Percentiles rank a stretch among this genome's conserved stretches.
phyloP scores from a whole-genome alignment of 179 eudicot genomes.

The Vitellaria paradoxa region DNA sequence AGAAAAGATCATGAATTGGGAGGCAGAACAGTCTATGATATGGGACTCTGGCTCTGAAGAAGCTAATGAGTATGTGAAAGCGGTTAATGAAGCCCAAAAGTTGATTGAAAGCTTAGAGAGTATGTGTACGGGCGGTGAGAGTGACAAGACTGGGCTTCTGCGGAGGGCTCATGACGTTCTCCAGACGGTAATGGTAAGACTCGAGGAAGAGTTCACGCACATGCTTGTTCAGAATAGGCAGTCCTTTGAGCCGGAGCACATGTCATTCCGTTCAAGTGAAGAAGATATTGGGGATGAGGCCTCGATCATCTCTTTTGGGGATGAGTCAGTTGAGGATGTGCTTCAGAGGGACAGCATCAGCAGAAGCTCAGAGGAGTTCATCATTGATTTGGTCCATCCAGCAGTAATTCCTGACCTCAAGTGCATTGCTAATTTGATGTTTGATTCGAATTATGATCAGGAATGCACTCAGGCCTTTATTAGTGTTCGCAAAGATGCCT shows the following conservation, averaged over 20 bases:
- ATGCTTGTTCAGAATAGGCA: conserved; percentile 57
- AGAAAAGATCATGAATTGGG: conserved; percentile 62
- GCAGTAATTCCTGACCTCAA: conserved; percentile 39
- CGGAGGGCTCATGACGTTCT: conserved; percentile 51
- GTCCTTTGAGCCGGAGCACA: conserved; percentile 46
- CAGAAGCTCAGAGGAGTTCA: conserved; percentile 36
- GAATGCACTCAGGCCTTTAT: conserved; percentile 47
- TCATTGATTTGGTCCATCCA: conserved; percentile 39
- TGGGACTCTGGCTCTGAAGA: conserved; percentile 62
- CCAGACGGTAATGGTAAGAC: conserved; percentile 65
- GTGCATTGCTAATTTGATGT: conserved; percentile 42
- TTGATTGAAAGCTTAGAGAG: conserved; percentile 43
- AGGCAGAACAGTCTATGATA: conserved; percentile 46
- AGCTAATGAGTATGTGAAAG: conserved; percentile 50
- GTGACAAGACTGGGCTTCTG: conserved; percentile 29
- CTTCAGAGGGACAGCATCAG: conserved; percentile 33
- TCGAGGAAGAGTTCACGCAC: conserved; percentile 69
- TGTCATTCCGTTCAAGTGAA: conserved; percentile 45
- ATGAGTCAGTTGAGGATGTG: conserved; percentile 37
- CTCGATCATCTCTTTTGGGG: conserved; percentile 38
- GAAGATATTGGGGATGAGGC: conserved; percentile 48
- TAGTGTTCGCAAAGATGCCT: conserved; percentile 39
- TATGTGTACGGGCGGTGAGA: conserved; percentile 15
- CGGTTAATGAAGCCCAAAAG: conserved; percentile 47
- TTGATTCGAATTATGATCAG: conserved; percentile 36